These are phyloP conservation scores for Aspergillus panamensis DNA, from an alignment of 495 filamentous ascomycete species.

Conservation along the genomic window DNA sequence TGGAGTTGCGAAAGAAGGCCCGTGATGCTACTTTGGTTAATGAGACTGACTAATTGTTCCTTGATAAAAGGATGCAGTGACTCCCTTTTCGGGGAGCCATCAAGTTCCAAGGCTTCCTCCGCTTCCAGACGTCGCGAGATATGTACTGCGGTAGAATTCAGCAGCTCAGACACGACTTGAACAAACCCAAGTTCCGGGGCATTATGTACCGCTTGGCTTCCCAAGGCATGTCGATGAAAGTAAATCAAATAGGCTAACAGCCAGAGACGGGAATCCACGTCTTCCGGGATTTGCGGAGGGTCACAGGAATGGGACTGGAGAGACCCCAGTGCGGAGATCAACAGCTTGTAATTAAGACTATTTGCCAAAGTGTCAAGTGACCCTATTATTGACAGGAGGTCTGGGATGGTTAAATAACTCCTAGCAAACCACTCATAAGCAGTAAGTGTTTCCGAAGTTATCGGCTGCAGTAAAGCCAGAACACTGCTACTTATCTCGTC, in stretches of 20 bases:
- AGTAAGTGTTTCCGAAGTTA: constrained; percentile 44
- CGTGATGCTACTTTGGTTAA: constrained; percentile 63
- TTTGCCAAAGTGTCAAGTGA: constrained; percentile 46
- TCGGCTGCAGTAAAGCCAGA: constrained; percentile 47
- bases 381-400: constrained; percentile 41
- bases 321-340: constrained; percentile 47
- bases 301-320: constrained; percentile 31
- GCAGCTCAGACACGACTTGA: constrained; percentile 58
- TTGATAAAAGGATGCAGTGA: constrained; percentile 56
- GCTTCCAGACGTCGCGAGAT: constrained; percentile 54
- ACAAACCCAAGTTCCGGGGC: constrained; percentile 58
- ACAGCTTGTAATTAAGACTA: constrained; percentile 50
- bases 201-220: constrained; percentile 38
- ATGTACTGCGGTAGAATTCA: constrained; percentile 58
- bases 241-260: constrained; percentile 78
- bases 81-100: constrained; percentile 27
- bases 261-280: constrained; percentile 56
- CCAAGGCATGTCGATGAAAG: constrained; percentile 56
- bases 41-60: constrained; percentile 57
- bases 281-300: constrained; percentile 21
- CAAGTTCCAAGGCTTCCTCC: constrained; percentile 40
- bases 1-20: constrained; percentile 51
- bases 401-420: constrained; percentile 50
- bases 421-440: constrained; percentile 58
- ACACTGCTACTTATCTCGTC: constrained; percentile 35